A percentile compares a stretch with the other conserved stretches of the same genome.
Conservation (phyloP, 2,329 filamentous ascomycete genomes). For the Colletotrichum sp. region DNA sequence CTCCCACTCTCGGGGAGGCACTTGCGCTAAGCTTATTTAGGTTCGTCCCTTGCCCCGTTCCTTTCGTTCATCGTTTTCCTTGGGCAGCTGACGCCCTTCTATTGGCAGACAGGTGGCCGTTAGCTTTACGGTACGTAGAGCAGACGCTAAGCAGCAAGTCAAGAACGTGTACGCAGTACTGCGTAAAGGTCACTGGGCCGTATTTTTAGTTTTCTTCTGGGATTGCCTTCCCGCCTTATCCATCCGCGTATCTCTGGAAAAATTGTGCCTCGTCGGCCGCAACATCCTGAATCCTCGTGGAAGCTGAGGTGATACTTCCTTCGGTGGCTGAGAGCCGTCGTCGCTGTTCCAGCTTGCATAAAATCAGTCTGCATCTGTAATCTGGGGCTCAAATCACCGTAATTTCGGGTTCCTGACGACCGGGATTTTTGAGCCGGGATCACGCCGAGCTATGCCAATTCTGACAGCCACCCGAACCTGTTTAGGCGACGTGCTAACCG, state of each 20-base stretch:
- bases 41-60: conserved; percentile 5
- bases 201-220: background rate
- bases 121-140: background rate
- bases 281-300: background rate
- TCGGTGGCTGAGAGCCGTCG: background rate
- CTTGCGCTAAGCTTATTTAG: conserved; percentile 13
- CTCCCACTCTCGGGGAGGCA: conserved; percentile 7
- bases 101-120: background rate
- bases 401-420: conserved; percentile 9
- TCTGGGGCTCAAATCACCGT: conserved; percentile 4
- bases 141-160: background rate
- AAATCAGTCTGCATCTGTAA: background rate
- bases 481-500: background rate
- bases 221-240: background rate
- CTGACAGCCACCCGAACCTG: background rate
- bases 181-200: background rate
- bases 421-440: background rate
- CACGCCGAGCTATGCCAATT: background rate
- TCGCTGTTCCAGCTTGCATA: background rate
- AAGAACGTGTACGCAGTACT: background rate
- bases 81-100: background rate
- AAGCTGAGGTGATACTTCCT: background rate
- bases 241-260: background rate
- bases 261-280: background rate
- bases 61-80: background rate